Conservation (phyloP, 177 flowering plant species). For the Telopea speciosissima region DNA sequence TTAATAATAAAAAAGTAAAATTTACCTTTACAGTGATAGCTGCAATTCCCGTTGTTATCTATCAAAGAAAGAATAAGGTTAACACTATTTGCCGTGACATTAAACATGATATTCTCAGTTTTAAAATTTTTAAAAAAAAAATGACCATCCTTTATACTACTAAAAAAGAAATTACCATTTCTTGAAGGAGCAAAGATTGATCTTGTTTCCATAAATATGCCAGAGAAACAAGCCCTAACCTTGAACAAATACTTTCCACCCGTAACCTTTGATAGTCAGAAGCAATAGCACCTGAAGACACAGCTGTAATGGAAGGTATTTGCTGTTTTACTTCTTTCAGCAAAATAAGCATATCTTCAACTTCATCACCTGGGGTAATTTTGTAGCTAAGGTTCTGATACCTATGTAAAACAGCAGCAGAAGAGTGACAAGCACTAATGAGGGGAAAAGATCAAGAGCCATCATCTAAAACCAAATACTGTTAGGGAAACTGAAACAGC, state of each 20-base stretch:
- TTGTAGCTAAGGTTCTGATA: conserved; percentile 71
- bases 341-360: conserved; percentile 85
- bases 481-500: neutral
- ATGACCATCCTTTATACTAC: neutral
- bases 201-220: conserved; percentile 96
- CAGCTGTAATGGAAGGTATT: conserved; percentile 76
- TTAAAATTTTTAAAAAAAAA: neutral
- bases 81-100: conserved; percentile 3
- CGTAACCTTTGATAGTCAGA: conserved; percentile 94
- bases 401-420: conserved; percentile 31
- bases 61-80: conserved; percentile 11
- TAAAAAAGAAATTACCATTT: conserved; percentile 58
- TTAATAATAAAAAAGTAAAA: neutral
- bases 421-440: conserved; percentile 2
- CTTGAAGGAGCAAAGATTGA: conserved; percentile 80
- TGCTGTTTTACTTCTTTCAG: conserved; percentile 70
- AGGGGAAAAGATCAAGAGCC: neutral
- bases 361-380: conserved; percentile 85
- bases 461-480: neutral
- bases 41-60: conserved; percentile 58
- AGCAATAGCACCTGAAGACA: conserved; percentile 95
- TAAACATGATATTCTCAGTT: neutral
- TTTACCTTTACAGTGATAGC: conserved; percentile 85
- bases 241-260: conserved; percentile 88
- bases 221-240: conserved; percentile 93